A percentile compares a stretch with the other conserved stretches of the same genome.
Evolutionary conservation across 768 basidiomycete species (phyloP).

Genomic region (Boletus speciosus): DNA sequence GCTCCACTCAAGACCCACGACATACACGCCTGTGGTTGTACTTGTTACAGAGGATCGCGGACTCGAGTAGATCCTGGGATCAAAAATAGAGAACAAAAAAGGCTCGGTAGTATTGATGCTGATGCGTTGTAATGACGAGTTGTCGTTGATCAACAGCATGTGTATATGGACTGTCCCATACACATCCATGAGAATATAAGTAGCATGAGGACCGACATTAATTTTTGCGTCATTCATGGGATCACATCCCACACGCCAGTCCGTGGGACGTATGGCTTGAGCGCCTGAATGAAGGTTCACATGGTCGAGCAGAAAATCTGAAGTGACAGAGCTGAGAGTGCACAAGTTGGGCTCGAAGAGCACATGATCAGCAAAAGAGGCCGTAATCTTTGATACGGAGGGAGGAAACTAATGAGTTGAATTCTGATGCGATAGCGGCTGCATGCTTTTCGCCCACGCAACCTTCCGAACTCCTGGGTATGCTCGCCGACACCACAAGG

Average conservation of each 20-base stretch:
- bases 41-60: neutral
- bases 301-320: neutral
- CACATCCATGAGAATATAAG: constrained; percentile 2
- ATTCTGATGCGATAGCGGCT: constrained; percentile 41
- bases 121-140: neutral
- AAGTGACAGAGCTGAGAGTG: constrained; percentile 1
- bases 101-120: neutral
- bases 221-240: constrained; percentile 1
- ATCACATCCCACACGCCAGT: neutral
- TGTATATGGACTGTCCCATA: neutral
- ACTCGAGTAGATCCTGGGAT: neutral
- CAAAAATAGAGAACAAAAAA: neutral
- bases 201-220: neutral
- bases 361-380: constrained; percentile 55
- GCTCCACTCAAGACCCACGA: neutral
- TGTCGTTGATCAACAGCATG: neutral
- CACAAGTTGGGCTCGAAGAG: neutral
- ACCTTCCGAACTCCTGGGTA: constrained; percentile 48
- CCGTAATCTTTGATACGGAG: constrained; percentile 64
- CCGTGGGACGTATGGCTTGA: neutral
- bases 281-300: neutral
- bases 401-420: constrained; percentile 52
- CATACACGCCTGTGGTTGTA: neutral
- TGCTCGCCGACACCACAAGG: constrained; percentile 80
- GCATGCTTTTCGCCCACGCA: constrained; percentile 33